A percentile compares a stretch with the other conserved stretches of the same genome.
Conservation (phyloP, 1,284 basidiomycete species). For the Phellopilus nigrolimitatus region DNA sequence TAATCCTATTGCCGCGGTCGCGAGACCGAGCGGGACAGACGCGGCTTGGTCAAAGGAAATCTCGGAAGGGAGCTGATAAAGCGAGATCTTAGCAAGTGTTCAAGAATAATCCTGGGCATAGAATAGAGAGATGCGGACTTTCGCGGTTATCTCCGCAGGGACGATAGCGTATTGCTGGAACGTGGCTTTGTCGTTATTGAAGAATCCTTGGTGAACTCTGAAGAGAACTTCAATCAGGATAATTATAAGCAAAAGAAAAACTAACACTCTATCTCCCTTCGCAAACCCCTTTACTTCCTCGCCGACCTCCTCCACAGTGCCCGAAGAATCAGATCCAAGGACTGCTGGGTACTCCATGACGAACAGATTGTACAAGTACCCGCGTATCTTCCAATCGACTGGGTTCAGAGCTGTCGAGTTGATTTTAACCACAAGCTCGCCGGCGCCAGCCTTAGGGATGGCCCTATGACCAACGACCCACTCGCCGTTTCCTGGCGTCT, state of each 20-base stretch:
- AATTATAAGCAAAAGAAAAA: not conserved
- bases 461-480: slow-evolving; percentile 24
- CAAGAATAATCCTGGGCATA: slow-evolving; percentile 3
- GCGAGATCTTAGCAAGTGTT: not conserved
- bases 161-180: slow-evolving; percentile 49
- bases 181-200: slow-evolving; percentile 34
- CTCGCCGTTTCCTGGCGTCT: slow-evolving; percentile 22
- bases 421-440: slow-evolving; percentile 38
- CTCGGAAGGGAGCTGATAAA: slow-evolving; percentile 34
- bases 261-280: slow-evolving; percentile 57
- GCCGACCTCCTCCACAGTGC: slow-evolving; percentile 51
- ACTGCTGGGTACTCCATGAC: slow-evolving; percentile 38
- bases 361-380: slow-evolving; percentile 26
- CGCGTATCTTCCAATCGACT: slow-evolving; percentile 35
- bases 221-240: slow-evolving; percentile 7
- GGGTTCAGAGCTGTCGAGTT: slow-evolving; percentile 41
- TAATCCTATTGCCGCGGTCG: slow-evolving; percentile 28
- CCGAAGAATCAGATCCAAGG: slow-evolving; percentile 55
- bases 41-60: slow-evolving; percentile 41
- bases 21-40: slow-evolving; percentile 27
- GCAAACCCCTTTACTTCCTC: slow-evolving; percentile 44
- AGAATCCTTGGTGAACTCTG: slow-evolving; percentile 40
- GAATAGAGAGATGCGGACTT: slow-evolving; percentile 30
- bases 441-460: slow-evolving; percentile 32
- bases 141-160: slow-evolving; percentile 37